A percentile compares a stretch with the other conserved stretches of the same genome.
These are phyloP conservation scores for Ceratocystis smalleyi DNA, from an alignment of 2,329 filamentous ascomycete species.

Conservation along the genomic window DNA sequence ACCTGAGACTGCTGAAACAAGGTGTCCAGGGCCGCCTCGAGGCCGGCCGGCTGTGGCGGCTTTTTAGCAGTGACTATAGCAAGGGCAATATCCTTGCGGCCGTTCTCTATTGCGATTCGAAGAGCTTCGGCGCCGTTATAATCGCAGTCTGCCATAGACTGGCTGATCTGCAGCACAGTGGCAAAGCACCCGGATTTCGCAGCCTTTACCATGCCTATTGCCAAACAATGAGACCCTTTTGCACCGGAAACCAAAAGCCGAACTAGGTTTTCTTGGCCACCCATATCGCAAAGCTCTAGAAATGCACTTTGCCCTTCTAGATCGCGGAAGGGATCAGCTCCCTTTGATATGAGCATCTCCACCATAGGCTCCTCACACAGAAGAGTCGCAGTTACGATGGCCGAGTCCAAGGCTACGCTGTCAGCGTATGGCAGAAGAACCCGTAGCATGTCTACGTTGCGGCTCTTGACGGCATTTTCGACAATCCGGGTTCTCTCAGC, in stretches of 20 bases:
- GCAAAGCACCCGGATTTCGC: constrained; percentile 33
- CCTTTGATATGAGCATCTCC: constrained; percentile 35
- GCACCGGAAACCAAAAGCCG: constrained; percentile 35
- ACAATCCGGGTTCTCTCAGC: constrained; percentile 36
- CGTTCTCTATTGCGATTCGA: constrained; percentile 32
- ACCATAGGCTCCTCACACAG: constrained; percentile 30
- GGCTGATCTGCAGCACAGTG: constrained; percentile 36
- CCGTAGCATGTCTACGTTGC: constrained; percentile 37
- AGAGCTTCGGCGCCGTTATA: constrained; percentile 38
- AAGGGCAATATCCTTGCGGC: constrained; percentile 38
- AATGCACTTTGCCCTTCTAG: constrained; percentile 39
- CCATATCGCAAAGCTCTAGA: constrained; percentile 33
- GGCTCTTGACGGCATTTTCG: constrained; percentile 35
- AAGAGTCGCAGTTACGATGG: constrained; percentile 35
- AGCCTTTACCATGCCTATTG: constrained; percentile 38
- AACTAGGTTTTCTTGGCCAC: constrained; percentile 32
- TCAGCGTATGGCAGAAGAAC: constrained; percentile 40
- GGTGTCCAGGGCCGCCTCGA: constrained; percentile 36
- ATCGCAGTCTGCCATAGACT: constrained; percentile 38
- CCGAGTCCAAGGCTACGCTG: constrained; percentile 33
- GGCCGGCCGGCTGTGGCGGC: constrained; percentile 33
- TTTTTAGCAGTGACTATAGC: constrained; percentile 38
- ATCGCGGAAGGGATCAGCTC: constrained; percentile 33
- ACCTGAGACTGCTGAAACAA: constrained; percentile 33
- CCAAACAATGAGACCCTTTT: constrained; percentile 29